Evolutionary conservation across 2,329 filamentous ascomycete genomes (phyloP).

Genomic region (Aspergillus sojae): DNA sequence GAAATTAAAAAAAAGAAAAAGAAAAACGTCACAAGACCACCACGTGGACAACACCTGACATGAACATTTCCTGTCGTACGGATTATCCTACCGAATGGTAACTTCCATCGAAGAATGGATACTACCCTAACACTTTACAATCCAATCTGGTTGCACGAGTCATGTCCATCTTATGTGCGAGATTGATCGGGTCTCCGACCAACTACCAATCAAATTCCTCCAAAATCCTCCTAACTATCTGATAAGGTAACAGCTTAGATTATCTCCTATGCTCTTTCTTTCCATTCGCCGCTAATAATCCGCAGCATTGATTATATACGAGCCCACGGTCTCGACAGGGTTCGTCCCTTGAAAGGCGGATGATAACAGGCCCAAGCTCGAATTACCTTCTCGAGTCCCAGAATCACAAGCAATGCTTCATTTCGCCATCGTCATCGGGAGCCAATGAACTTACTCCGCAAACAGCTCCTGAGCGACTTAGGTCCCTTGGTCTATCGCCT

Average conservation of each 20-base stretch:
- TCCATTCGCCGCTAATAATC: neutral
- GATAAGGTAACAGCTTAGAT: constrained; percentile 3
- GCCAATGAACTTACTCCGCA: constrained; percentile 4
- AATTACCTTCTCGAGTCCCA: neutral
- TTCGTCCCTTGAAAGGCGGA: neutral
- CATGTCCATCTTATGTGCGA: neutral
- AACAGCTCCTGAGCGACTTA: constrained; percentile 4
- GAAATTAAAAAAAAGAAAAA: too few relatives aligned
- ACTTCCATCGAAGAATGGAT: neutral
- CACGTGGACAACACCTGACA: neutral
- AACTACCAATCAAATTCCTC: neutral
- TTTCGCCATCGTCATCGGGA: constrained; percentile 5
- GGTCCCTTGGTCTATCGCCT: constrained; percentile 13
- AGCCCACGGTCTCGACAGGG: neutral
- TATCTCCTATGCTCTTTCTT: neutral
- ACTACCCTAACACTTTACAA: neutral
- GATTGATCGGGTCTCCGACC: neutral
- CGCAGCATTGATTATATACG: neutral
- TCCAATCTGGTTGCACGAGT: neutral
- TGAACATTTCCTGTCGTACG: neutral
- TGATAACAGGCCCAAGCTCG: neutral
- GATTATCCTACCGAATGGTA: neutral
- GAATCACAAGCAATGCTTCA: constrained; percentile 3
- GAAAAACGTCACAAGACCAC: neutral
- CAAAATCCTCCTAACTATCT: neutral